These are phyloP conservation scores for Sugiyamaella chiloensis DNA, from an alignment of 805 yeast genomes.

Conservation along the genomic window DNA sequence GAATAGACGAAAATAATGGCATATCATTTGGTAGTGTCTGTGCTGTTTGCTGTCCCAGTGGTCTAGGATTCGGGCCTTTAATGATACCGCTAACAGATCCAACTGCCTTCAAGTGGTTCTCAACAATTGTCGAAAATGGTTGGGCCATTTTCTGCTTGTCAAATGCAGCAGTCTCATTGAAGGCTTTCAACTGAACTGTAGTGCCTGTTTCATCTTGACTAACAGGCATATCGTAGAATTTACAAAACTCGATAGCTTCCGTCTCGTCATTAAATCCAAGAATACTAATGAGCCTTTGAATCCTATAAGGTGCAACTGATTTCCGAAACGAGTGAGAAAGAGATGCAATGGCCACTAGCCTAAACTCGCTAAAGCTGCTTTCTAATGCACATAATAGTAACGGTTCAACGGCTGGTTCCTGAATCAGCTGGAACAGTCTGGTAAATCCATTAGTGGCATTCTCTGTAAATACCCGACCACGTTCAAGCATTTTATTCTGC, in stretches of 20 bases:
- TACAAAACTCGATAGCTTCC: constrained; percentile 54
- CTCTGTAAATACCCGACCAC: constrained; percentile 47
- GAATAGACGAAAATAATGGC: too few relatives aligned
- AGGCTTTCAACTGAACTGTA: constrained; percentile 43
- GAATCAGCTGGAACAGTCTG: constrained; percentile 59
- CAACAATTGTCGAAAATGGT: constrained; percentile 44
- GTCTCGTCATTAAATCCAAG: constrained; percentile 66
- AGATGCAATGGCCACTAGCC: constrained; percentile 69
- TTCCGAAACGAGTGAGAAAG: constrained; percentile 66
- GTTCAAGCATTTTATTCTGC: constrained; percentile 47
- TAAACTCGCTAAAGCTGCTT: constrained; percentile 71
- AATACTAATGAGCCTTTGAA: constrained; percentile 43
- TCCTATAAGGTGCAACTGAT: constrained; percentile 63
- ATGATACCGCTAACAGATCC: constrained; percentile 16
- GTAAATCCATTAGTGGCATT: constrained; percentile 61
- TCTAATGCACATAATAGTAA: constrained; percentile 68
- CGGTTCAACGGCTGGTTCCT: constrained; percentile 53
- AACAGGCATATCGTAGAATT: constrained; percentile 57
- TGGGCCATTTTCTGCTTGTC: constrained; percentile 46
- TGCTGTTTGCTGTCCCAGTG: too few relatives aligned
- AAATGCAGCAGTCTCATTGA: constrained; percentile 37
- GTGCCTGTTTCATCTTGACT: constrained; percentile 34
- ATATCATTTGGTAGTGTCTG: too few relatives aligned
- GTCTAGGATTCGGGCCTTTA: too few relatives aligned
- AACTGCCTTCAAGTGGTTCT: constrained; percentile 24